Evolutionary conservation across 345 rosid species (phyloP).

Genomic region (Eucalyptus tenuipes): DNA sequence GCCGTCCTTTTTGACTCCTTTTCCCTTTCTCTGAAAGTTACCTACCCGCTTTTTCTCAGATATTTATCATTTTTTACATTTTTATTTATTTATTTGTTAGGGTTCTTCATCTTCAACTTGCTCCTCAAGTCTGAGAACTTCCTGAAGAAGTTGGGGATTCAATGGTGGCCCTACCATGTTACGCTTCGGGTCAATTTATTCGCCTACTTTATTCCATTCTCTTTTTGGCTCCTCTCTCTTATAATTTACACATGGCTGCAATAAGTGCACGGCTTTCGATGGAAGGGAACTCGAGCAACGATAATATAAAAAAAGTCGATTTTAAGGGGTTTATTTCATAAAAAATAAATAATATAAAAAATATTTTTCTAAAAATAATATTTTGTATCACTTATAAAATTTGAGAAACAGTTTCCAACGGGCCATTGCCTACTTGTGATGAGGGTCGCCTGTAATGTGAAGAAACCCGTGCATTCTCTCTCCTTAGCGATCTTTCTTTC

Average conservation of each 20-base stretch:
- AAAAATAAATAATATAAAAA: not conserved
- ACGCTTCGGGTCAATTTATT: not conserved
- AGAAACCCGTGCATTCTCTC: not conserved
- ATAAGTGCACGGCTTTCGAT: not conserved
- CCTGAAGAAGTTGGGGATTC: not conserved
- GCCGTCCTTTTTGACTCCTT: not conserved
- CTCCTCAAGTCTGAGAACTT: not conserved
- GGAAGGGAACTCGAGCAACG: not conserved
- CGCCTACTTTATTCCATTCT: not conserved
- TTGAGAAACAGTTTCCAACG: not conserved
- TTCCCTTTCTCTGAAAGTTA: not conserved
- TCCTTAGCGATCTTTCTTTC: fast-evolving
- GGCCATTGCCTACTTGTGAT: not conserved
- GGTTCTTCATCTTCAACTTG: not conserved
- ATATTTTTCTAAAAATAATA: fast-evolving
- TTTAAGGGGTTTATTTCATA: not conserved
- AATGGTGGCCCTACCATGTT: not conserved
- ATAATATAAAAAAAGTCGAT: not conserved
- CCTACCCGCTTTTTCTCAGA: not conserved
- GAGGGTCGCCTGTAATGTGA: not conserved
- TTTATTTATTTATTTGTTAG: not conserved
- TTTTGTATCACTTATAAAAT: not conserved
- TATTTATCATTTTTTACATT: not conserved
- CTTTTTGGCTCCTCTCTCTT: not conserved
- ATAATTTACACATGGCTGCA: not conserved